phyloP scores from a whole-genome alignment of 495 filamentous ascomycete genomes.

The Lophiotrema nucula region DNA sequence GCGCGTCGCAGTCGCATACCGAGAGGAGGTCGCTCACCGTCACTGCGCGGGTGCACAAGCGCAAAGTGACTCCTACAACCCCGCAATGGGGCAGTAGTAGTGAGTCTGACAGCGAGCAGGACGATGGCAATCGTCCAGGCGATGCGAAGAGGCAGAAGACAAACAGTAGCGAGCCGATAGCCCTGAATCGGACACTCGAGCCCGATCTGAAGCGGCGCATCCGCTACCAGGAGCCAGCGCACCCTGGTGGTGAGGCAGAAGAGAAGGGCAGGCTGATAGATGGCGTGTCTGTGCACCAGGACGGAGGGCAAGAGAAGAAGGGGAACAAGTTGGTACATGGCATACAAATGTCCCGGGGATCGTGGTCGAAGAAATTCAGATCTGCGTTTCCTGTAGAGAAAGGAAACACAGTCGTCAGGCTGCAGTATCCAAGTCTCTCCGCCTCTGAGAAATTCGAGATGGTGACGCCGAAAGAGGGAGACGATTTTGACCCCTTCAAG shows the following conservation, averaged over 20 bases:
- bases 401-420: slow-evolving; percentile 33
- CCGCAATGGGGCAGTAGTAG: slow-evolving; percentile 21
- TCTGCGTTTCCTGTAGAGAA: slow-evolving; percentile 21
- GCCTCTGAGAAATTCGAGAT: slow-evolving; percentile 60
- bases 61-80: slow-evolving; percentile 32
- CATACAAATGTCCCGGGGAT: slow-evolving; percentile 22
- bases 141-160: slow-evolving; percentile 31
- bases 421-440: slow-evolving; percentile 41
- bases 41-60: slow-evolving; percentile 17
- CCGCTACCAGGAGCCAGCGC: slow-evolving; percentile 16
- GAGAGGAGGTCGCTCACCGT: not conserved
- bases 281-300: not conserved
- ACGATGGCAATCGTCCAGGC: slow-evolving; percentile 4
- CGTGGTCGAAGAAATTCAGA: slow-evolving; percentile 26
- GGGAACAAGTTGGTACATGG: slow-evolving; percentile 20
- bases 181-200: slow-evolving; percentile 19
- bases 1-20: slow-evolving; percentile 14
- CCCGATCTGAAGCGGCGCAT: slow-evolving; percentile 27
- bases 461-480: slow-evolving; percentile 68
- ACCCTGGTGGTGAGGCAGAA: not conserved
- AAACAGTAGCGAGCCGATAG: slow-evolving; percentile 29
- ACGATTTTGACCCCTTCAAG: slow-evolving; percentile 78
- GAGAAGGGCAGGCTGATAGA: too few relatives aligned
- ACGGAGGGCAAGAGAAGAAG: not conserved
- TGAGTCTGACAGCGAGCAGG: slow-evolving; percentile 16